Evolutionary conservation across 139 green algal genomes (phyloP), one percentile per base, ranked within the genome.

Genomic region (Spirogloea muscicola): DNA sequence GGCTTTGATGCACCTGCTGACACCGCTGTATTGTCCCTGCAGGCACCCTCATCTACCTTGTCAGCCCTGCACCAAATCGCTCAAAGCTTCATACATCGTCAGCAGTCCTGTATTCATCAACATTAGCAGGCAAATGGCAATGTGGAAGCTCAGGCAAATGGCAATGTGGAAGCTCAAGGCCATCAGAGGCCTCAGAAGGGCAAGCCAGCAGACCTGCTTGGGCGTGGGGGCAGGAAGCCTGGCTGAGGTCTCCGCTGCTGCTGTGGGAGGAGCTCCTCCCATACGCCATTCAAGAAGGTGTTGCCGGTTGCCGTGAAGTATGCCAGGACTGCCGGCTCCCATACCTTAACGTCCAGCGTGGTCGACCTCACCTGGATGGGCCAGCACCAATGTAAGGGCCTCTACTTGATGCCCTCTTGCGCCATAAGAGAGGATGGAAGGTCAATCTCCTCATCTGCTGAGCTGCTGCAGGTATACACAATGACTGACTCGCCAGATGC

Each of bases 331-430:
- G 21, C 18, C 29, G 68, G 44, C 48, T 79, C 62, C 81, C 81
- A 86, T 31, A 60, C 81, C 27, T 57, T 39, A 2, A 82, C 70
- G 63, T 86, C 81, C n/a, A 86, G 55, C 29, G 71, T 84, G 6
- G 46, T 62, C 3, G 68, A 73, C 21, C 76, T 58, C 48, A 84
- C 76, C 57, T 80, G 49, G 10, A 51, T 51, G 13, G 43, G 13
- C 43, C 10, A 10, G 13, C 43, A 51, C 43, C 10, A 51, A 13
- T 13, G 43, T 13, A 51, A 10, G 13, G 43, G 13, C 13, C 10
- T 10, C 10, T 13, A 51, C 43, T 25, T 51, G 43, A 51, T 51
- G 43, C 43, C 43, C 13, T 51, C 10, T 13, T 51, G 43, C 13
- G 43, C 13, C 43, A 51, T 13, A 51, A 10, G 13, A 51, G 43